These are phyloP conservation scores for Cenchrus fungigraminus DNA, from an alignment of 176 grass and related monocot species.

Conservation along the genomic window DNA sequence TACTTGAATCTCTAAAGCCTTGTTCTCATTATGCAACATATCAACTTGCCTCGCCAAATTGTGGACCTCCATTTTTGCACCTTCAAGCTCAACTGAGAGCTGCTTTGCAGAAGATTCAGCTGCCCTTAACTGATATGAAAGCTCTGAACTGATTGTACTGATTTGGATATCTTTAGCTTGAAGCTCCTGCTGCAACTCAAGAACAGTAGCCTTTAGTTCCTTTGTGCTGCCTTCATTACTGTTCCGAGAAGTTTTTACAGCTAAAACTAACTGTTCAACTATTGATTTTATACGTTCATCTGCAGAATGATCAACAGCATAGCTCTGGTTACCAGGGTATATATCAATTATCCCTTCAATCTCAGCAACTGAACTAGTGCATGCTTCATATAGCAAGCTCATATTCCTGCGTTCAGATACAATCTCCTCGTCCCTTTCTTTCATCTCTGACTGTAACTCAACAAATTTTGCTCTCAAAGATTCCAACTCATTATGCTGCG, in stretches of 20 bases:
- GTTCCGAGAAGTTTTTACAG: conserved; percentile 49
- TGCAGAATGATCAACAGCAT: conserved; percentile 48
- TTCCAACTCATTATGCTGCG: conserved; percentile 57
- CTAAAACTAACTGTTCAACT: conserved; percentile 56
- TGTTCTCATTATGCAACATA: conserved; percentile 68
- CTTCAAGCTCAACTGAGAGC: conserved; percentile 58
- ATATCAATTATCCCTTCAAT: conserved; percentile 54
- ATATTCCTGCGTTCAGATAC: conserved; percentile 57
- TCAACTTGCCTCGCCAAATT: conserved; percentile 79
- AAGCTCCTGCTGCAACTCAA: conserved; percentile 85
- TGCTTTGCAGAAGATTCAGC: conserved; percentile 58
- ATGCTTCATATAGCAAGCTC: conserved; percentile 79
- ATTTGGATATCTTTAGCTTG: conserved; percentile 83
- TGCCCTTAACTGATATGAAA: conserved; percentile 83
- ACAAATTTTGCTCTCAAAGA: conserved; percentile 59
- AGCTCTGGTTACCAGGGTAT: conserved; percentile 31
- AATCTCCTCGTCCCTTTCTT: conserved; percentile 72
- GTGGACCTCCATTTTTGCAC: conserved; percentile 54
- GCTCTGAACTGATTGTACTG: conserved; percentile 73
- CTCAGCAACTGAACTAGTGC: conserved; percentile 67
- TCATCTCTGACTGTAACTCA: conserved; percentile 55
- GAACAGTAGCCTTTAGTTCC: conserved; percentile 75
- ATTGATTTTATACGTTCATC: conserved; percentile 64
- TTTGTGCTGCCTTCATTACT: conserved; percentile 64
- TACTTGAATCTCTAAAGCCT: conserved; percentile 57